phyloP scores from a whole-genome alignment of 2,329 filamentous ascomycete genomes.

The Cercospora sojina region DNA sequence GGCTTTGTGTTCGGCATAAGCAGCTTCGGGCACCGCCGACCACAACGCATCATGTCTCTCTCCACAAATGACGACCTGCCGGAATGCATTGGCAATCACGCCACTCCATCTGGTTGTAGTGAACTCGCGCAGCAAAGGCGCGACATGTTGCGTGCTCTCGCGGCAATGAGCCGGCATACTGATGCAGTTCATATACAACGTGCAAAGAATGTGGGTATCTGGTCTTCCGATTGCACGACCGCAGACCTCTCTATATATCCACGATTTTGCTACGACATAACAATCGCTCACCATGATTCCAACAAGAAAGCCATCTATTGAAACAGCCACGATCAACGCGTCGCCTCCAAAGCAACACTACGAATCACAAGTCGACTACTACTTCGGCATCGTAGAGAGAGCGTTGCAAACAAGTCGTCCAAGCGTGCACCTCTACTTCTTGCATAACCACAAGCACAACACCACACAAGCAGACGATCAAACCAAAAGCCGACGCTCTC shows the following conservation, averaged over 20 bases:
- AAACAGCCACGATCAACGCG: neutral
- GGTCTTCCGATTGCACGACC: conserved; percentile 7
- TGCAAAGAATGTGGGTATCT: neutral
- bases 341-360: neutral
- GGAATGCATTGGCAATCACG: conserved; percentile 3
- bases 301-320: conserved; percentile 7
- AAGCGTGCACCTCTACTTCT: conserved; percentile 17
- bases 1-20: neutral
- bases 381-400: conserved; percentile 12
- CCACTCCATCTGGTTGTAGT: conserved; percentile 6
- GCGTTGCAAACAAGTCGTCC: conserved; percentile 18
- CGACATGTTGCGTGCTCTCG: conserved; percentile 5
- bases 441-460: conserved; percentile 6
- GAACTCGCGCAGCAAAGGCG: neutral
- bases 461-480: neutral
- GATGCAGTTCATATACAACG: conserved; percentile 17
- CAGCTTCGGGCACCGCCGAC: conserved; percentile 1
- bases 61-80: conserved; percentile 5
- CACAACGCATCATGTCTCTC: neutral
- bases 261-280: neutral
- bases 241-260: conserved; percentile 12
- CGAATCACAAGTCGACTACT: conserved; percentile 11
- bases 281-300: conserved; percentile 10
- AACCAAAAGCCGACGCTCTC: neutral
- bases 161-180: neutral